Conservation (phyloP, 495 filamentous ascomycete genomes). For the Aspergillus panamensis region DNA sequence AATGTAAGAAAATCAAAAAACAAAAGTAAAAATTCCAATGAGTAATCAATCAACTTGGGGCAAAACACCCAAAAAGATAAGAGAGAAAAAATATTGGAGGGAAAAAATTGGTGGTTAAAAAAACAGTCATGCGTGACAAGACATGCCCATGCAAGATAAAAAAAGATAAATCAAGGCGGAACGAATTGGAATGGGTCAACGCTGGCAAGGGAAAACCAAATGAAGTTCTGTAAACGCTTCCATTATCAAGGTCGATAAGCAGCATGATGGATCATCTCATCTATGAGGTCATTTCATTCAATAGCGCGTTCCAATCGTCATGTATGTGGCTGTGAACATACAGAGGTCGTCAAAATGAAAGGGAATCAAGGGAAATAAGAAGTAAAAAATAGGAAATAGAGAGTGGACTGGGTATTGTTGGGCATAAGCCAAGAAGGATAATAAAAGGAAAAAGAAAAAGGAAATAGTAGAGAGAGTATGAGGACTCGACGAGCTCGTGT, state of each 20-base stretch:
- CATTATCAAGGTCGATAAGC: slow-evolving; percentile 16
- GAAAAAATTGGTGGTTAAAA: slow-evolving; percentile 24
- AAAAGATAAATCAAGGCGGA: slow-evolving; percentile 4
- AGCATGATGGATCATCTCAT: slow-evolving; percentile 24
- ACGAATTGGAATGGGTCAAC: slow-evolving; percentile 14
- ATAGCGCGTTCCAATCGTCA: slow-evolving; percentile 30
- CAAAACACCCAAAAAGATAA: too few relatives aligned
- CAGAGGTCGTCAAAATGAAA: slow-evolving; percentile 4
- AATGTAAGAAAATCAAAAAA: slow-evolving; percentile 6
- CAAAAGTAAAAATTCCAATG: background rate
- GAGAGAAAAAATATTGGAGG: slow-evolving; percentile 14
- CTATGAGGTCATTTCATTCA: slow-evolving; percentile 28
- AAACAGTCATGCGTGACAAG: background rate
- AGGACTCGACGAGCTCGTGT: background rate
- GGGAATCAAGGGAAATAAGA: slow-evolving; percentile 2
- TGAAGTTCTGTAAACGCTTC: slow-evolving; percentile 8
- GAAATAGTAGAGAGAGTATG: slow-evolving; percentile 5
- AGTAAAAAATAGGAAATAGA: slow-evolving; percentile 5
- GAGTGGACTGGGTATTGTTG: slow-evolving; percentile 2
- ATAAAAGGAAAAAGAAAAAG: slow-evolving; percentile 1
- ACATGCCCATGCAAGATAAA: slow-evolving; percentile 4
- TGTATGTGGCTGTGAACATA: slow-evolving; percentile 4
- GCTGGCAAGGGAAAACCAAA: background rate
- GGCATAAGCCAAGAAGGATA: background rate
- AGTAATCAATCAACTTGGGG: slow-evolving; percentile 2